These are phyloP conservation scores for Dipsacomyces acuminosporus DNA, from an alignment of 371 early-diverging fungal genomes.

Conservation along the genomic window DNA sequence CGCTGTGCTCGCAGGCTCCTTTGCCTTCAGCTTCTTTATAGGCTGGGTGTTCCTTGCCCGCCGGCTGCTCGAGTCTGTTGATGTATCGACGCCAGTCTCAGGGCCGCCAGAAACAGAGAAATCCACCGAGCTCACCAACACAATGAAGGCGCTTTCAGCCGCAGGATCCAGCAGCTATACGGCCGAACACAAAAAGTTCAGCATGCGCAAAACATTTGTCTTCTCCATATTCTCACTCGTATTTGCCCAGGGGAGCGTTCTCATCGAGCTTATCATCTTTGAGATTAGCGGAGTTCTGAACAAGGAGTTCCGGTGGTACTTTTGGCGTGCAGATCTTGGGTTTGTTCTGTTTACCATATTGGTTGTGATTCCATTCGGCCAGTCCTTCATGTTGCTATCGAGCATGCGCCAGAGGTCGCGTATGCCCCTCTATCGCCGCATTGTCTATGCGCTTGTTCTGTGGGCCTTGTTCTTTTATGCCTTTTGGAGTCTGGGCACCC, in stretches of 20 bases:
- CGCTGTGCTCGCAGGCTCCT: conserved; percentile 30
- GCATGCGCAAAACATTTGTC: conserved; percentile 43
- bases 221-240: conserved; percentile 71
- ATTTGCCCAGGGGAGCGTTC: conserved; percentile 68
- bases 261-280: conserved; percentile 78
- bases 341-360: conserved; percentile 62
- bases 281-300: conserved; percentile 70
- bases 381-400: conserved; percentile 60
- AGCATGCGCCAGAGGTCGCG: conserved; percentile 64
- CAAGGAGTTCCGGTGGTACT: conserved; percentile 62
- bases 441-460: conserved; percentile 48
- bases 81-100: conserved; percentile 37
- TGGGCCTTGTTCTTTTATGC: conserved; percentile 64
- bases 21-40: conserved; percentile 31
- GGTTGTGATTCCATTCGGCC: conserved; percentile 70
- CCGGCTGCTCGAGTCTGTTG: conserved; percentile 44
- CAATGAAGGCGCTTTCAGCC: conserved; percentile 18
- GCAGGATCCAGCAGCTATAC: background rate
- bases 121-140: conserved; percentile 22
- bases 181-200: conserved; percentile 26
- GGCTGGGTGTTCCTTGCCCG: conserved; percentile 39
- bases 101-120: conserved; percentile 34
- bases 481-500: conserved; percentile 61
- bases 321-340: conserved; percentile 70
- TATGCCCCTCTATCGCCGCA: conserved; percentile 52